Evolutionary conservation across 768 basidiomycete species (phyloP).

Genomic region (Mycena kentingensis): DNA sequence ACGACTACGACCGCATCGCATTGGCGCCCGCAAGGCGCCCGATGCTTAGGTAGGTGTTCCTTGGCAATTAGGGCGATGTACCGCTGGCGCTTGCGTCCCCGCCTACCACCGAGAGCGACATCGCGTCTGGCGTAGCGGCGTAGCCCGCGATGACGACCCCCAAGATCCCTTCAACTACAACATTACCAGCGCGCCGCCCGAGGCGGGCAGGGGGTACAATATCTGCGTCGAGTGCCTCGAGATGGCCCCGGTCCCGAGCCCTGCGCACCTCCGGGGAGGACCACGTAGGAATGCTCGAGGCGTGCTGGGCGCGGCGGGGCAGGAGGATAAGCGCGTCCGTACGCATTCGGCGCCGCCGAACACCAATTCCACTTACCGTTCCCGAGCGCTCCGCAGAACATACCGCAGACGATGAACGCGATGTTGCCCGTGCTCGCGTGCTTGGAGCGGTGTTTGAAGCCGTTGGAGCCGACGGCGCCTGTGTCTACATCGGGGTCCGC

Average conservation of each 20-base stretch:
- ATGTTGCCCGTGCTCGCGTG: slow-evolving; percentile 68
- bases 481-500: no score
- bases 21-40: no score
- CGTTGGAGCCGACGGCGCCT: slow-evolving; percentile 32
- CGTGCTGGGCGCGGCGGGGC: slow-evolving; percentile 57
- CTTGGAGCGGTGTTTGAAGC: slow-evolving; percentile 64
- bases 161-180: slow-evolving; percentile 45
- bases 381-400: slow-evolving; percentile 65
- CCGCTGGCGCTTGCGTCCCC: slow-evolving; percentile 44
- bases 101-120: slow-evolving; percentile 18
- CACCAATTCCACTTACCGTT: slow-evolving; percentile 74
- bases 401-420: slow-evolving; percentile 52
- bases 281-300: slow-evolving; percentile 66
- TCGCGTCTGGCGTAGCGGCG: no score
- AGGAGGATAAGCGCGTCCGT: slow-evolving; percentile 14
- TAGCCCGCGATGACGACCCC: slow-evolving; percentile 7
- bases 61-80: slow-evolving; percentile 85
- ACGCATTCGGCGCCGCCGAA: slow-evolving; percentile 60
- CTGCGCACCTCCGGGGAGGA: slow-evolving; percentile 71
- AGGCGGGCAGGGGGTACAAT: slow-evolving; percentile 69
- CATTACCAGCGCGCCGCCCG: slow-evolving; percentile 45
- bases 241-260: slow-evolving; percentile 70
- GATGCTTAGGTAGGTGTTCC: slow-evolving; percentile 65
- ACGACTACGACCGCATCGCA: slow-evolving; percentile 37
- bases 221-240: slow-evolving; percentile 91